Evolutionary conservation across 257 asterid species (phyloP).

Genomic region (Phtheirospermum japonicum): DNA sequence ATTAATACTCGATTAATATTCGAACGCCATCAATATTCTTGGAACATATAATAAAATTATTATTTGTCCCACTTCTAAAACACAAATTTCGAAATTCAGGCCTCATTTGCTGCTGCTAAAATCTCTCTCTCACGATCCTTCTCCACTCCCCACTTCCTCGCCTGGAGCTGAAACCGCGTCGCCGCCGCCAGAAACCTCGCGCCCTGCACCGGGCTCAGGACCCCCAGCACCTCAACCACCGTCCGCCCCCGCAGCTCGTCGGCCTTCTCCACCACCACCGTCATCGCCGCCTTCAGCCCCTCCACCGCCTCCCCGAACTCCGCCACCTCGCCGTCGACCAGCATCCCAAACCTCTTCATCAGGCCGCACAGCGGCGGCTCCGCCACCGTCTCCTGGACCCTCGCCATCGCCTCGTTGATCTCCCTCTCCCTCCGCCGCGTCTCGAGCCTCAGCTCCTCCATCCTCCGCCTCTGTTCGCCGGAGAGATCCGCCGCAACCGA

Average conservation of each 20-base stretch:
- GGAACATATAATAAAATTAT: no score
- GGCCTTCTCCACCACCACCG: slow-evolving; percentile 40
- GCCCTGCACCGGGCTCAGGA: slow-evolving; percentile 42
- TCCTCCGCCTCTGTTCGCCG: slow-evolving; percentile 30
- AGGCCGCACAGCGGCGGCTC: slow-evolving; percentile 38
- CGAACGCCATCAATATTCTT: no score
- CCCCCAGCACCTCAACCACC: slow-evolving; percentile 37
- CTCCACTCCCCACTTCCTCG: slow-evolving; percentile 39
- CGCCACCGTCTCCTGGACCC: slow-evolving; percentile 55
- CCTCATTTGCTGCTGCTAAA: neutral
- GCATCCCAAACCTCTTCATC: slow-evolving; percentile 22
- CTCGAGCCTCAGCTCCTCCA: slow-evolving; percentile 30
- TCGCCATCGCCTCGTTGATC: slow-evolving; percentile 43
- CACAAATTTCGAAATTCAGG: no score
- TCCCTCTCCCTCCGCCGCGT: slow-evolving; percentile 35
- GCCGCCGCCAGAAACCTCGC: slow-evolving; percentile 44
- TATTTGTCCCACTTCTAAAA: no score
- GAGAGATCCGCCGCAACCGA: slow-evolving; percentile 33
- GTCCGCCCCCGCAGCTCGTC: slow-evolving; percentile 45
- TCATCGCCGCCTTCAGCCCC: no score
- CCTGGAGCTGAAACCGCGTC: slow-evolving; percentile 32
- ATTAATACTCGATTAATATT: no score
- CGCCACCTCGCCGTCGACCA: slow-evolving; percentile 18
- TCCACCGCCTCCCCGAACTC: slow-evolving; percentile 29
- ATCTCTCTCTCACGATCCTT: slow-evolving; percentile 25